Evolutionary conservation across 2,329 filamentous ascomycete species (phyloP).

Genomic region (Cytospora paraplurivora): DNA sequence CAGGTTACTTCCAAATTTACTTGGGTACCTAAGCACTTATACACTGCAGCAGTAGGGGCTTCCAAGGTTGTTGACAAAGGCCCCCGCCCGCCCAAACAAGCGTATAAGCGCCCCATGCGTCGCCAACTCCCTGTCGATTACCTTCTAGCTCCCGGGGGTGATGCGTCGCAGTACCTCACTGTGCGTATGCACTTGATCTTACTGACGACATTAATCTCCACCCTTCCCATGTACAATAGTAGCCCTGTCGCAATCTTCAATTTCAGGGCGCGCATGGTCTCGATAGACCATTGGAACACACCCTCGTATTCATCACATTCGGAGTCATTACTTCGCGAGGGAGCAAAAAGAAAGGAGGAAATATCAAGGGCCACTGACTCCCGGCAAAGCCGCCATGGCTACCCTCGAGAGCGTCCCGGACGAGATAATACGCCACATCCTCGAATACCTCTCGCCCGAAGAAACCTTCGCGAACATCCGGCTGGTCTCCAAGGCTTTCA

Average conservation of each 20-base stretch:
- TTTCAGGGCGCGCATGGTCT: slow-evolving; percentile 1
- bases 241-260: slow-evolving; percentile 3
- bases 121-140: not conserved
- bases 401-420: slow-evolving; percentile 64
- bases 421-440: slow-evolving; percentile 81
- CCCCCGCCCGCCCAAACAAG: too few species aligned
- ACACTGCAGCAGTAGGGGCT: too few species aligned
- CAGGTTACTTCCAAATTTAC: too few species aligned
- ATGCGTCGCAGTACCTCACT: not conserved
- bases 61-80: too few species aligned
- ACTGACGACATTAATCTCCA: not conserved
- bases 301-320: not conserved
- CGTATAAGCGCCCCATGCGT: too few species aligned
- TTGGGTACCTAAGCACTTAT: too few species aligned
- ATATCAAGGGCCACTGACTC: not conserved
- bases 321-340: not conserved
- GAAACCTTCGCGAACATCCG: slow-evolving; percentile 54
- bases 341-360: not conserved
- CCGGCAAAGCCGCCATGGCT: slow-evolving; percentile 33
- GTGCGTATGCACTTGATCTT: not conserved
- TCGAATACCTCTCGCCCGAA: slow-evolving; percentile 62
- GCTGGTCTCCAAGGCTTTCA: slow-evolving; percentile 63
- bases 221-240: not conserved
- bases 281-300: not conserved
- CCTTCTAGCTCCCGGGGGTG: not conserved